Percentiles rank a stretch among this genome's conserved stretches.
These are phyloP conservation scores for Mucor indicus DNA, from an alignment of 371 early-diverging fungal genomes.

Conservation along the genomic window DNA sequence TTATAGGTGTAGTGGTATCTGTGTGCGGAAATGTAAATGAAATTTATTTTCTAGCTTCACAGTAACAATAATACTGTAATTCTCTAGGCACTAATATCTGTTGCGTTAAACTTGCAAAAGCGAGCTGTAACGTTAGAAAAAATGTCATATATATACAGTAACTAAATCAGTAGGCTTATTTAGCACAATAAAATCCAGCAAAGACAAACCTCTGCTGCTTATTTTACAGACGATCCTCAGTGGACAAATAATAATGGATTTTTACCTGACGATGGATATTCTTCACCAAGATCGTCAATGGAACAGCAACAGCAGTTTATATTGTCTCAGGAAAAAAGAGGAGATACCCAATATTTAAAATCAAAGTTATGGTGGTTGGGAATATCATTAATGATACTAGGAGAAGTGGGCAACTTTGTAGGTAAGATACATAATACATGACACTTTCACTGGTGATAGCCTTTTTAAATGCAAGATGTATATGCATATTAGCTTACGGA, in stretches of 20 bases:
- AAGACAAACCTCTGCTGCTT: constrained; percentile 36
- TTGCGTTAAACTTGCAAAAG: constrained; percentile 70
- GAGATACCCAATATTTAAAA: constrained; percentile 49
- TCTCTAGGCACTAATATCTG: constrained; percentile 58
- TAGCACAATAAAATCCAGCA: constrained; percentile 51
- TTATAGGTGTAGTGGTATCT: constrained; percentile 64
- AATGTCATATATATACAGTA: too few relatives aligned
- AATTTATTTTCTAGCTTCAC: background rate
- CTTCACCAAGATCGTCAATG: constrained; percentile 45
- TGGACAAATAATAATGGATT: constrained; percentile 36
- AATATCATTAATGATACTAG: constrained; percentile 71
- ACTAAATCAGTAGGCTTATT: too few relatives aligned
- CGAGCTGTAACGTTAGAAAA: constrained; percentile 39
- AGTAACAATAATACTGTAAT: background rate
- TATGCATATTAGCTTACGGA: constrained; percentile 64
- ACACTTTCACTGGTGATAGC: background rate
- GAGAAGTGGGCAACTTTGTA: constrained; percentile 65
- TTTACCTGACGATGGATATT: constrained; percentile 49
- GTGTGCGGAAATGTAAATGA: constrained; percentile 62
- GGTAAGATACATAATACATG: constrained; percentile 28
- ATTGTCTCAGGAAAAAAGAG: constrained; percentile 39
- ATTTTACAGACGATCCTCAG: constrained; percentile 44
- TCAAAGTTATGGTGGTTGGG: constrained; percentile 76
- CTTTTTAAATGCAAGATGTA: background rate
- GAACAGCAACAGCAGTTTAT: constrained; percentile 25